Conservation (phyloP, 108 stramenopile genomes). For the Pseudonitzschia multiseries region DNA sequence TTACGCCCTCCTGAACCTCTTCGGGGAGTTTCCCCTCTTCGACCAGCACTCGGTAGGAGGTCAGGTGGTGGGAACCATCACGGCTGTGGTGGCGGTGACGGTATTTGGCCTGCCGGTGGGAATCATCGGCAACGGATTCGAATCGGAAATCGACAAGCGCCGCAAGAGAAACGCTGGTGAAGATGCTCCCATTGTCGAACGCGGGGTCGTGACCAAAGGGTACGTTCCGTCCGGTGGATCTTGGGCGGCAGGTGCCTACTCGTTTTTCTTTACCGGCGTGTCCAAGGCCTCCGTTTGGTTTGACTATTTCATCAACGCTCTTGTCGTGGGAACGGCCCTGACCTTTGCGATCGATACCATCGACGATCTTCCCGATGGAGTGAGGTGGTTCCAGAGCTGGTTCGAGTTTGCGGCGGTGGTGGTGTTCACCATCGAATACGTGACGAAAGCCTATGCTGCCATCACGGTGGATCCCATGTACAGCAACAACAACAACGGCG, state of each 20-base stretch:
- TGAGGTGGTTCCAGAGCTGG: conserved; percentile 40
- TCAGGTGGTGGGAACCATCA: conserved; percentile 78
- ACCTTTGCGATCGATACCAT: conserved; percentile 72
- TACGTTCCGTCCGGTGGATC: conserved; percentile 10
- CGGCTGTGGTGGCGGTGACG: conserved; percentile 86
- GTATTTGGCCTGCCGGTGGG: conserved; percentile 90
- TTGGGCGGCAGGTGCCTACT: conserved; percentile 44
- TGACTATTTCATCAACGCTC: conserved; percentile 50
- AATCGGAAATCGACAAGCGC: conserved; percentile 65
- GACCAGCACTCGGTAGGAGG: conserved; percentile 75
- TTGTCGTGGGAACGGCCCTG: conserved; percentile 66
- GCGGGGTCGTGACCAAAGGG: conserved; percentile 23
- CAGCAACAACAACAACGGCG: conserved; percentile 16
- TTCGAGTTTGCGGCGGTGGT: conserved; percentile 68
- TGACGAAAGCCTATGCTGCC: conserved; percentile 42
- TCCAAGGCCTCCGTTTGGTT: conserved; percentile 37
- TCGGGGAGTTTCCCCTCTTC: conserved; percentile 89
- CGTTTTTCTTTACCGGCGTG: conserved; percentile 57
- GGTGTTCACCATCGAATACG: conserved; percentile 76
- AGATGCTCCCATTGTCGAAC: conserved; percentile 26
- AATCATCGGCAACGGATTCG: conserved; percentile 88
- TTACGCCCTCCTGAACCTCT: conserved; percentile 84
- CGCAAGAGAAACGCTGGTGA: not conserved
- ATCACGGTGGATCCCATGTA: conserved; percentile 64
- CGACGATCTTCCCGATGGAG: conserved; percentile 1